Base-by-base conservation (phyloP, 106 monocot species). In the Phalaenopsis aphrodite region DNA sequence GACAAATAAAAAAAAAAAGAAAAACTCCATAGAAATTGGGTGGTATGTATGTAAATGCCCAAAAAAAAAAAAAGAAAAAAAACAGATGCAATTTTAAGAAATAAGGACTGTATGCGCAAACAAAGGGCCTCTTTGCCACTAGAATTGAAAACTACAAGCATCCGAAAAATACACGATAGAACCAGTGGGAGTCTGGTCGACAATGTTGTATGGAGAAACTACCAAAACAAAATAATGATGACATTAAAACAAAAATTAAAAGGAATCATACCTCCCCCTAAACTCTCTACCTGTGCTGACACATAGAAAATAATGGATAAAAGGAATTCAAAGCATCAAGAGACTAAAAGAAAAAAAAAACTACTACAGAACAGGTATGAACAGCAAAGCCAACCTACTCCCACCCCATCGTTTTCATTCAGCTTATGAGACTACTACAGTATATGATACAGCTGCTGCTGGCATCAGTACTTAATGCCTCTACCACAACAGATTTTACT, bases 341-440 rank as follows among this genome's bases (percentile, higher is more conserved):
- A 14, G 39, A 69, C 69, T 38, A 15, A 4, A 9, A 52, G 30
- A 30, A 30, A 30, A 30, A 30, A 30, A 16, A 47, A 24, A 30
- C 48, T 30, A 76, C 48, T 10, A 76, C 76, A 76, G 38, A 18
- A 76, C 76, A 2, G 30, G 21, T 76, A 76, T 76, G 76, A 42
- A 76, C 76, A 76, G 8, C 46, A 76, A 30, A 76, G 49, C 47
- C 47, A 49, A 30, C 21, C 21, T 17, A 23, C 49, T 30, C 76
- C 76, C 24, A 24, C 76, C 23, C 1, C 76, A 76, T 76, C 17
- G 24, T n/a, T 76, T 76, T 76, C 76, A 47, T 48, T 76, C 76
- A 12, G 76, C 30, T 49, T 76, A 76, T 48, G 76, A 76, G 42
- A 76, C 74, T 38, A 74, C 74, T 76, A 76, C 30, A 76, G n/a